A percentile compares a stretch with the other conserved stretches of the same genome.
phyloP scores from a whole-genome alignment of 2,329 filamentous ascomycete genomes.

The Arachnopeziza araneosa region DNA sequence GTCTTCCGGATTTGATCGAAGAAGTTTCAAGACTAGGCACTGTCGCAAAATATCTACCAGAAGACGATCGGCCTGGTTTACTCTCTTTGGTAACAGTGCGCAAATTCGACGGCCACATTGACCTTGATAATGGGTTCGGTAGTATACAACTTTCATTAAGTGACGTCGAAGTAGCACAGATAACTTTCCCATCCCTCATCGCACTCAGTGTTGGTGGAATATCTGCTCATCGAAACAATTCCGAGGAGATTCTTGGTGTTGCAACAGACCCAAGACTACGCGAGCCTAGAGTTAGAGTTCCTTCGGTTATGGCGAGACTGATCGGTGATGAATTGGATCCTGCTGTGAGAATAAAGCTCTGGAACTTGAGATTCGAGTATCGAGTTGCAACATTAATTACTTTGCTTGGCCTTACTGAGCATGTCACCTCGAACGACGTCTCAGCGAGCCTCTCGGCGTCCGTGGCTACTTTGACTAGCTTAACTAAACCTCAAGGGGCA shows the following conservation, averaged over 20 bases:
- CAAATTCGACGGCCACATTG: constrained; percentile 54
- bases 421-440: constrained; percentile 65
- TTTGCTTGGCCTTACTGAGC: constrained; percentile 63
- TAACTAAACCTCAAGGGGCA: constrained; percentile 1
- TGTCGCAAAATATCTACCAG: constrained; percentile 89
- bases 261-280: constrained; percentile 27
- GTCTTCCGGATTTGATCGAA: constrained; percentile 65
- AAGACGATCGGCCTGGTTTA: constrained; percentile 88
- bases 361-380: constrained; percentile 83
- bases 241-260: constrained; percentile 66
- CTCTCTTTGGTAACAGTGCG: constrained; percentile 67
- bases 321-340: constrained; percentile 94
- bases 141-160: constrained; percentile 50
- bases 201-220: constrained; percentile 68
- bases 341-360: constrained; percentile 79
- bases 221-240: constrained; percentile 55
- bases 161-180: constrained; percentile 69
- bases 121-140: constrained; percentile 66
- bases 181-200: constrained; percentile 76
- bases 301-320: constrained; percentile 80
- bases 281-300: constrained; percentile 35
- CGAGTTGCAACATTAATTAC: constrained; percentile 79
- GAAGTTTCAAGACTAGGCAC: constrained; percentile 79
- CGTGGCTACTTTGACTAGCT: constrained; percentile 60
- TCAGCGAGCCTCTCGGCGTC: constrained; percentile 73